A percentile compares a stretch with the other conserved stretches of the same genome.
Conservation (phyloP, 768 basidiomycete genomes). For the Pisolithus marmoratus region DNA sequence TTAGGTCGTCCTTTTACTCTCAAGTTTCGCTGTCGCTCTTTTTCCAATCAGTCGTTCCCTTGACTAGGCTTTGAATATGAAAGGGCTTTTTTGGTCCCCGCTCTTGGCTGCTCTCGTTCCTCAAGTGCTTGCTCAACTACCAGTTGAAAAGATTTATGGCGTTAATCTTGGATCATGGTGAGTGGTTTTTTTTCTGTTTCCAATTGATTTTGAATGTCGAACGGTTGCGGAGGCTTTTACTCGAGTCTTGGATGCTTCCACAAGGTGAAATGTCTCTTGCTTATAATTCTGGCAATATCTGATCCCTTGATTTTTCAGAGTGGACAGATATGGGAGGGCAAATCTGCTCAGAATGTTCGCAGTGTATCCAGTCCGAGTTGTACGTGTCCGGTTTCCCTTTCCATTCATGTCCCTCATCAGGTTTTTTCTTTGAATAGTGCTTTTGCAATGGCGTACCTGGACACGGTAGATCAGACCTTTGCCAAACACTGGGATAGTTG, state of each 20-base stretch:
- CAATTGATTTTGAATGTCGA: not conserved
- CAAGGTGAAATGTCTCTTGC: constrained; percentile 34
- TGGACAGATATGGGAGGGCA: constrained; percentile 75
- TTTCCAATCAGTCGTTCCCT: not conserved
- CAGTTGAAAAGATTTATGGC: constrained; percentile 52
- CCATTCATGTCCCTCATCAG: not conserved
- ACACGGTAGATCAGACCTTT: constrained; percentile 53
- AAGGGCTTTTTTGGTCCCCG: constrained; percentile 5
- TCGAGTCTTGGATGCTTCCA: constrained; percentile 84
- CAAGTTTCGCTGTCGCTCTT: not conserved
- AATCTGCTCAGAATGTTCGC: constrained; percentile 49
- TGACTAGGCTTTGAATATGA: constrained; percentile 10
- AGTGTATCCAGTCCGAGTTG: constrained; percentile 68
- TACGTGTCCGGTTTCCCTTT: constrained; percentile 18
- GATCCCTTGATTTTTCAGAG: constrained; percentile 32
- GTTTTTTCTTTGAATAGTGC: constrained; percentile 32
- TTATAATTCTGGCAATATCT: not conserved
- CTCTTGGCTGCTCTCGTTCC: constrained; percentile 14
- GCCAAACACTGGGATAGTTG: constrained; percentile 66
- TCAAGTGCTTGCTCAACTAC: constrained; percentile 14
- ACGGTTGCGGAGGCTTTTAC: constrained; percentile 48
- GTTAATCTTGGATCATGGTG: constrained; percentile 69
- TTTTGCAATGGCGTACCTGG: constrained; percentile 54
- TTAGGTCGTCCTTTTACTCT: no score
- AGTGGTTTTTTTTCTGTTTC: constrained; percentile 6